A percentile compares a stretch with the other conserved stretches of the same genome.
phyloP scores from a whole-genome alignment of 345 rosid species.

The Melaleuca quinquenervia region DNA sequence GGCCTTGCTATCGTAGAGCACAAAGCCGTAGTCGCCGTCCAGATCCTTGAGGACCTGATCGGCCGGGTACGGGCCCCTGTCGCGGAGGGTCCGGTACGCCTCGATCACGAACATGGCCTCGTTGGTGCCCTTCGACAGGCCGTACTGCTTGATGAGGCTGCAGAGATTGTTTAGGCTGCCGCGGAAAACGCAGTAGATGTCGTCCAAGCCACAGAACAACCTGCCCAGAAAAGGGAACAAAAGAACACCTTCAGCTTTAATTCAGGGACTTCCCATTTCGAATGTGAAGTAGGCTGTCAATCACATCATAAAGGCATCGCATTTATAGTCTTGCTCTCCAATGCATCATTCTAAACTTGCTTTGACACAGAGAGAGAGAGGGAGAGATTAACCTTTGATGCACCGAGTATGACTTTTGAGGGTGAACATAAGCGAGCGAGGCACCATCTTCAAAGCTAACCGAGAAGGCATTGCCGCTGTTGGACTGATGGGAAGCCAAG shows the following conservation, averaged over 20 bases:
- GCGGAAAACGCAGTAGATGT: constrained; percentile 45
- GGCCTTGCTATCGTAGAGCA: constrained; percentile 45
- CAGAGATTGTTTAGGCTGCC: constrained; percentile 48
- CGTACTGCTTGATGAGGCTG: constrained; percentile 52
- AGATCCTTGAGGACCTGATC: constrained; percentile 60
- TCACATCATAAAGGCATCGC: background rate
- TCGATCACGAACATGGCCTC: constrained; percentile 63
- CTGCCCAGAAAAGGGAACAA: constrained; percentile 14
- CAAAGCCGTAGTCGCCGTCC: constrained; percentile 53
- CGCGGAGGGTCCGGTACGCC: constrained; percentile 64
- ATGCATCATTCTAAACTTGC: background rate
- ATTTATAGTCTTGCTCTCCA: background rate
- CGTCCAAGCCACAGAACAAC: constrained; percentile 46
- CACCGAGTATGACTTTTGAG: constrained; percentile 9
- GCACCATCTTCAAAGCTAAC: constrained; percentile 34
- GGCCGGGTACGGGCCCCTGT: constrained; percentile 73
- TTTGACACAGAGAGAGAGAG: background rate
- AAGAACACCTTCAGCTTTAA: background rate
- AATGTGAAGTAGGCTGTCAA: background rate
- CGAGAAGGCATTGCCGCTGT: constrained; percentile 13
- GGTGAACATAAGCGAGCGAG: constrained; percentile 24
- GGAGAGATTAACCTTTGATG: constrained; percentile 36
- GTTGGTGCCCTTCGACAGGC: constrained; percentile 37
- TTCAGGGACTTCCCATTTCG: background rate
- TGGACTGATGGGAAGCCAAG: constrained; percentile 12